Conservation (phyloP, 495 filamentous ascomycete genomes). For the Aspergillus campestris region DNA sequence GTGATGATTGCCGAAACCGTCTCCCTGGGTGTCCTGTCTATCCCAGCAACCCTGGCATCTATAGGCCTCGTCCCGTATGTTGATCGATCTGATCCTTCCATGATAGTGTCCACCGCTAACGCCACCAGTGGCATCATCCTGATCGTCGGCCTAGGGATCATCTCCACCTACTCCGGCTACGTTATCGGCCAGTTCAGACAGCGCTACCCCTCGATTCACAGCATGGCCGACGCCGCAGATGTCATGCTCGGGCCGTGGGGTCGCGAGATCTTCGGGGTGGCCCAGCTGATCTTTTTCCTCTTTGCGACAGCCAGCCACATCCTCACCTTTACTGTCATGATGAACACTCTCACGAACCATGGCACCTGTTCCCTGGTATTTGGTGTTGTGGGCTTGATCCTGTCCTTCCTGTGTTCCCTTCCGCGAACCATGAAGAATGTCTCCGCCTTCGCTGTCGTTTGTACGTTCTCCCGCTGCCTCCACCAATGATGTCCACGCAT, state of each 20-base stretch:
- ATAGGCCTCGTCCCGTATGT: too few species aligned
- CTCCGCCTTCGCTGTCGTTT: slow-evolving; percentile 52
- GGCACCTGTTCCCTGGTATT: slow-evolving; percentile 62
- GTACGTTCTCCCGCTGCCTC: slow-evolving; percentile 7
- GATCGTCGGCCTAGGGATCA: slow-evolving; percentile 1
- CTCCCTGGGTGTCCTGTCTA: too few species aligned
- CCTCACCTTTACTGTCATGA: slow-evolving; percentile 58
- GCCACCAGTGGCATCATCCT: background rate
- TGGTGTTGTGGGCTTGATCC: slow-evolving; percentile 51
- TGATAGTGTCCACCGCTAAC: too few species aligned
- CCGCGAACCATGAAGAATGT: slow-evolving; percentile 57
- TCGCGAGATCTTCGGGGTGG: slow-evolving; percentile 52
- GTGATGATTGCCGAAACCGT: too few species aligned
- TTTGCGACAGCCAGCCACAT: slow-evolving; percentile 72
- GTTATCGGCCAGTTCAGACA: slow-evolving; percentile 25
- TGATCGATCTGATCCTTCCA: too few species aligned
- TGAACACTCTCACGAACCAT: slow-evolving; percentile 56
- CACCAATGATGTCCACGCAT: background rate
- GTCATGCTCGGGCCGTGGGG: slow-evolving; percentile 57
- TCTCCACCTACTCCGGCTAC: slow-evolving; percentile 46
- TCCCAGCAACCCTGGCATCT: too few species aligned
- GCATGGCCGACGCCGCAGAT: slow-evolving; percentile 66
- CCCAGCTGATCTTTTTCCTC: slow-evolving; percentile 57
- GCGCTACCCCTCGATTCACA: slow-evolving; percentile 45
- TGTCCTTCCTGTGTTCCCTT: slow-evolving; percentile 54